phyloP scores from a whole-genome alignment of 2,329 filamentous ascomycete species.

The Sphaceloma murrayae region DNA sequence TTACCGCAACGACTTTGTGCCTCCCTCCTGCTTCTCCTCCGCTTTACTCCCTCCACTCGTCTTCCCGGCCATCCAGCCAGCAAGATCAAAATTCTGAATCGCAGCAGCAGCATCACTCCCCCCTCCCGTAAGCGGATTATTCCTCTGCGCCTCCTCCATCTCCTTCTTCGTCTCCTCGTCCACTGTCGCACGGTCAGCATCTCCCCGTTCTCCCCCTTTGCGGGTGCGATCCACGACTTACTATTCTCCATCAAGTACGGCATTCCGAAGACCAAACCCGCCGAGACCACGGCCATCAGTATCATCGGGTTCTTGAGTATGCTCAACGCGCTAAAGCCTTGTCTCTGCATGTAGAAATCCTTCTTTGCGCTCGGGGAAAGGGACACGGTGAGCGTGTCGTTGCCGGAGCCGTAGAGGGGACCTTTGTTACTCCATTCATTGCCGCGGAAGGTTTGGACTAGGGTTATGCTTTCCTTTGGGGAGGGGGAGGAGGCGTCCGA shows the following conservation, averaged over 20 bases:
- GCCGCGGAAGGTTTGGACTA: constrained; percentile 78
- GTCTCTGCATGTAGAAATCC: constrained; percentile 66
- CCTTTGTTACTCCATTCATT: constrained; percentile 87
- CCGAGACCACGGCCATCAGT: constrained; percentile 72
- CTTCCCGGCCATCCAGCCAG: constrained; percentile 57
- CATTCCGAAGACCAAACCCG: constrained; percentile 82
- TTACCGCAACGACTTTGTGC: constrained; percentile 13
- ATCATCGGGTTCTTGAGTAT: constrained; percentile 96
- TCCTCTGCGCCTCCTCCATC: constrained; percentile 81
- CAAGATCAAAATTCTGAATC: constrained; percentile 57
- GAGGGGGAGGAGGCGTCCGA: constrained; percentile 23
- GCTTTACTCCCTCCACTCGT: constrained; percentile 17
- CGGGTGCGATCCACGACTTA: constrained; percentile 41
- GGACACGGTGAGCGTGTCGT: constrained; percentile 46
- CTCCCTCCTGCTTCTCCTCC: neutral
- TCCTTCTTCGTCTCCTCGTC: constrained; percentile 92
- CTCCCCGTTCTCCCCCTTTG: neutral
- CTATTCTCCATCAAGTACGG: constrained; percentile 93
- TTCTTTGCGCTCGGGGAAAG: constrained; percentile 54
- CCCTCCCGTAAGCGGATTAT: constrained; percentile 47
- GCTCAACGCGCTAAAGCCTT: constrained; percentile 55
- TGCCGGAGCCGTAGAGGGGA: constrained; percentile 43
- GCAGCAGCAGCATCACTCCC: constrained; percentile 38
- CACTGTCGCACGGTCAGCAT: constrained; percentile 50
- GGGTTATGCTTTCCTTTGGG: constrained; percentile 42